Conservation (phyloP, 1,139 yeast genomes). For the Protomyces macrosporus region DNA sequence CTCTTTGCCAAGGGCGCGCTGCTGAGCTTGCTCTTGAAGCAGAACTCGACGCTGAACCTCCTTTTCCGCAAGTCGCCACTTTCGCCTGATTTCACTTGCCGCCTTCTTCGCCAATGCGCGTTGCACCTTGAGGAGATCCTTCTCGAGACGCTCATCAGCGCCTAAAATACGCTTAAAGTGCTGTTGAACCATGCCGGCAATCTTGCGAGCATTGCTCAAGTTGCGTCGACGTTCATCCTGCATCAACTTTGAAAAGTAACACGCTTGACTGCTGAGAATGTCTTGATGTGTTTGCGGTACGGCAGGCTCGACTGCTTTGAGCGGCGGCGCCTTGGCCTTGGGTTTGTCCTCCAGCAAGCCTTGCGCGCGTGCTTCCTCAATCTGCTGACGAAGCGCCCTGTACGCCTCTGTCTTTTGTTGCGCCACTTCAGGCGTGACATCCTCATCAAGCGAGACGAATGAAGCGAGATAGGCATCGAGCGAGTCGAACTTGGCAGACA, state of each 20-base stretch:
- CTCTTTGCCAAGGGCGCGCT: slow-evolving; percentile 74
- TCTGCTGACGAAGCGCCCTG: slow-evolving; percentile 42
- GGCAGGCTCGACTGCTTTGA: slow-evolving; percentile 37
- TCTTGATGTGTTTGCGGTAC: slow-evolving; percentile 48
- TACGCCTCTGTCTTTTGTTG: slow-evolving; percentile 46
- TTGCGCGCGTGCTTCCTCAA: slow-evolving; percentile 52
- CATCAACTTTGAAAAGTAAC: slow-evolving; percentile 64
- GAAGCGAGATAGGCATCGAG: slow-evolving; percentile 48
- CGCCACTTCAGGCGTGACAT: slow-evolving; percentile 46
- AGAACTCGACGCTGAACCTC: slow-evolving; percentile 43
- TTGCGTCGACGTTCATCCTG: slow-evolving; percentile 63
- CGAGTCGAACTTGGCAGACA: slow-evolving; percentile 42
- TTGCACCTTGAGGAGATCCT: slow-evolving; percentile 52
- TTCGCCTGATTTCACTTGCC: slow-evolving; percentile 75
- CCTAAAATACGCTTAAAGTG: slow-evolving; percentile 83
- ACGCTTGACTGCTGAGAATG: slow-evolving; percentile 69
- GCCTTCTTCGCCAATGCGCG: slow-evolving; percentile 70
- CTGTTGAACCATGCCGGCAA: slow-evolving; percentile 76
- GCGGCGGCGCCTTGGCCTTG: slow-evolving; percentile 44
- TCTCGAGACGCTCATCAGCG: slow-evolving; percentile 74
- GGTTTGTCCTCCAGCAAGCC: slow-evolving; percentile 47
- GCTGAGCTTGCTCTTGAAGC: slow-evolving; percentile 43
- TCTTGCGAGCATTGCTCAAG: slow-evolving; percentile 61
- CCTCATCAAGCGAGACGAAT: slow-evolving; percentile 57
- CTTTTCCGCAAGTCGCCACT: slow-evolving; percentile 87